These are phyloP conservation scores for Mycena albidolilacea DNA, from an alignment of 768 basidiomycete species.

Conservation along the genomic window DNA sequence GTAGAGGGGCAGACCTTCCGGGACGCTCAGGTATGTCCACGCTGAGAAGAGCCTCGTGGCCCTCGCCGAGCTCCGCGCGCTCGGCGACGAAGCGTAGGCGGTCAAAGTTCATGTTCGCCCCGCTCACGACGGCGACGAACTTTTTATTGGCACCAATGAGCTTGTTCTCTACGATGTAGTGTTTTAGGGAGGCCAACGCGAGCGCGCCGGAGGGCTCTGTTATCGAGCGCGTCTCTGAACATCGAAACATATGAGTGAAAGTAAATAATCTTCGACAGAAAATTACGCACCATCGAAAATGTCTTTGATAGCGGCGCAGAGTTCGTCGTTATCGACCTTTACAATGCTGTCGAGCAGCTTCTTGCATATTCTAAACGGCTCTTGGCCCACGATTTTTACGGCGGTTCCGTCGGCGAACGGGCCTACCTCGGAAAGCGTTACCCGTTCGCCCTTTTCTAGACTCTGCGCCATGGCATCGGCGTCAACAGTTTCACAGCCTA, in stretches of 20 bases:
- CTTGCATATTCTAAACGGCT: slow-evolving; percentile 94
- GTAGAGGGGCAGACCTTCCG: slow-evolving; percentile 75
- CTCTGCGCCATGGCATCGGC: slow-evolving; percentile 95
- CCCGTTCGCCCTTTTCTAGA: slow-evolving; percentile 83
- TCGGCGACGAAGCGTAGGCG: slow-evolving; percentile 98
- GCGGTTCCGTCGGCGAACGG: slow-evolving; percentile 99
- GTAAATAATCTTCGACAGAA: neutral
- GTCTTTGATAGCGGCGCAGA: slow-evolving; percentile 99
- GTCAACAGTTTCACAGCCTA: slow-evolving; percentile 95
- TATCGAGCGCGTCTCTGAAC: slow-evolving; percentile 91
- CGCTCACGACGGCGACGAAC: slow-evolving; percentile 94
- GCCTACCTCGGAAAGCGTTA: slow-evolving; percentile 90
- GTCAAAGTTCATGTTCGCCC: slow-evolving; percentile 99
- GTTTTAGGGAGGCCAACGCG: slow-evolving; percentile 92
- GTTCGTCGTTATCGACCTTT: slow-evolving; percentile 93
- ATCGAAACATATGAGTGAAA: slow-evolving; percentile 9
- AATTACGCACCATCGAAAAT: slow-evolving; percentile 89
- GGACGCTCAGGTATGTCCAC: slow-evolving; percentile 95
- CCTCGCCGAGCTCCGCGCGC: slow-evolving; percentile 97
- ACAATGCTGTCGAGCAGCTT: slow-evolving; percentile 87
- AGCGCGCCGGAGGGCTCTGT: slow-evolving; percentile 98
- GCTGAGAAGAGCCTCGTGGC: slow-evolving; percentile 92
- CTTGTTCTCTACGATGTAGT: slow-evolving; percentile 84
- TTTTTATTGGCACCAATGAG: slow-evolving; percentile 87
- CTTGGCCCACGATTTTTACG: slow-evolving; percentile 94